Evolutionary conservation across 352 stramenopile species (phyloP), one percentile per base, ranked within the genome.

Genomic region (Phytophthora megakarya): DNA sequence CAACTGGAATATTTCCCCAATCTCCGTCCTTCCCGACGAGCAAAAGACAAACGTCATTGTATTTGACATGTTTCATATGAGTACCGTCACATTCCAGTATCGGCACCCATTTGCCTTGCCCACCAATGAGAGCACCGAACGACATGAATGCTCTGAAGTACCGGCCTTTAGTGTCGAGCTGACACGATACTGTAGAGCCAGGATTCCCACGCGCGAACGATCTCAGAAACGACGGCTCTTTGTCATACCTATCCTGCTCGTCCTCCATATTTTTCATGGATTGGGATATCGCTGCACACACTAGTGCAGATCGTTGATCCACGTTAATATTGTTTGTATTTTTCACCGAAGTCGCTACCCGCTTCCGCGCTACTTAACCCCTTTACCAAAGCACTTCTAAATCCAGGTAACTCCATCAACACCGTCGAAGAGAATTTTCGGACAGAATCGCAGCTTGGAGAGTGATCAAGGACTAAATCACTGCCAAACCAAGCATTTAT

Each of bases 261-360:
- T 0, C 9, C 35, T 13, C 16, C 42, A 48, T 54, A 15, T 32
- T 39, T 5, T 53, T 5, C 8, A 48, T 62, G 28, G 43, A 30
- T 33, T 15, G 16, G 2, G 16, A 6, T 1, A 62, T 53, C 12
- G 42, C 35, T 40, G 11, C 15, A n/a, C 54, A 53, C 4, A 62
- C 21, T 13, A 62, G 7, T 3, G 43, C 43, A 1, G 43, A n/a
- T 4, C 43, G 43, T 2, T 62, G 10, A 16, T 54, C 42, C 3
- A 62, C 32, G 15, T 54, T 62, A 1, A 48, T 23, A 32, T 42
- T 40, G 33, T 62, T n/a, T n/a, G n/a, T n/a, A n/a, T n/a, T n/a
- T n/a, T n/a, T n/a, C n/a, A n/a, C n/a, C n/a, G n/a, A n/a, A n/a
- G n/a, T n/a, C n/a, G n/a, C 22, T 5, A 54, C 23, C n/a, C 12